phyloP scores from a whole-genome alignment of 805 yeast species.

The Gaillardinia entomophila region DNA sequence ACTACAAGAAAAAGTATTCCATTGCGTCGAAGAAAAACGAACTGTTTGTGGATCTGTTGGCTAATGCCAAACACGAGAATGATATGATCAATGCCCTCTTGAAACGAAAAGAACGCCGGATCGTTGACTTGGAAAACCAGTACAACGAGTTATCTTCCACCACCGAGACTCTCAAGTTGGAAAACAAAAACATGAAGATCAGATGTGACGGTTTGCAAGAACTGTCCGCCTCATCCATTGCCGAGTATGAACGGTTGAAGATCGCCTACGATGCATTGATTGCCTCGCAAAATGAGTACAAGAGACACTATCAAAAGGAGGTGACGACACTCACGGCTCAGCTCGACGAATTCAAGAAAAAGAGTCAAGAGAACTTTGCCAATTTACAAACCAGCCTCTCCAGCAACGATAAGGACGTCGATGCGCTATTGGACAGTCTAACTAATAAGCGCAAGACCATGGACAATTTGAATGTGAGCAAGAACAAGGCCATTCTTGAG shows the following conservation, averaged over 20 bases:
- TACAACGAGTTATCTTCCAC: slow-evolving; percentile 41
- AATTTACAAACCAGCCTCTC: slow-evolving; percentile 32
- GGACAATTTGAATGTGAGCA: slow-evolving; percentile 44
- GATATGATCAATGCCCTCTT: slow-evolving; percentile 66
- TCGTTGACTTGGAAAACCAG: slow-evolving; percentile 59
- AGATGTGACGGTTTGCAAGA: slow-evolving; percentile 45
- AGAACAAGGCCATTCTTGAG: slow-evolving; percentile 39
- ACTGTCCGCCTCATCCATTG: slow-evolving; percentile 35
- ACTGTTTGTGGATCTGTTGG: slow-evolving; percentile 54
- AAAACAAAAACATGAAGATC: slow-evolving; percentile 44
- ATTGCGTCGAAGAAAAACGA: slow-evolving; percentile 44
- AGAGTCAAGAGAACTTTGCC: slow-evolving; percentile 27
- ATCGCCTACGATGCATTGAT: slow-evolving; percentile 54
- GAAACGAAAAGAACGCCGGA: slow-evolving; percentile 64
- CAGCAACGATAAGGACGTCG: slow-evolving; percentile 44
- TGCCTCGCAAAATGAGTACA: slow-evolving; percentile 47
- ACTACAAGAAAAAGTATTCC: slow-evolving; percentile 49
- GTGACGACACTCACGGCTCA: slow-evolving; percentile 29
- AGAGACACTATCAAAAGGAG: slow-evolving; percentile 42
- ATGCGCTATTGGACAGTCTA: slow-evolving; percentile 43
- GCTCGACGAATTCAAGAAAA: slow-evolving; percentile 32
- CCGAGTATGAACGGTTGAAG: slow-evolving; percentile 53
- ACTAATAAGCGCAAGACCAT: slow-evolving; percentile 42
- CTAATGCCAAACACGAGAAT: slow-evolving; percentile 71
- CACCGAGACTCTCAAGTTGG: slow-evolving; percentile 45